These are phyloP conservation scores for Vaccinium vitisidaea DNA, from an alignment of 148 eudicot species.

Conservation along the genomic window DNA sequence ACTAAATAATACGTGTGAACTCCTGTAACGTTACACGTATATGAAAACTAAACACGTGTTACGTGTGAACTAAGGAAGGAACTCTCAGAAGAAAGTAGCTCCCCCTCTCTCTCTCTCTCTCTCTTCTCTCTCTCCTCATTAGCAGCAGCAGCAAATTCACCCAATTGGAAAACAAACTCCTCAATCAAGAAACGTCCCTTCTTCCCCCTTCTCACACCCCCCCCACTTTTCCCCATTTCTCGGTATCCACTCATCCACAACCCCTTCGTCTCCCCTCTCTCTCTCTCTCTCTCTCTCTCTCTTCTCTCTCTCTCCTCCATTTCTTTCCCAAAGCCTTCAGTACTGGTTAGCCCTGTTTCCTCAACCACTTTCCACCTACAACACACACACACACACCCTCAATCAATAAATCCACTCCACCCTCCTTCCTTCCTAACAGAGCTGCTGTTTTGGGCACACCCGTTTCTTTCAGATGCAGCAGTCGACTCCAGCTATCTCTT, in stretches of 20 bases:
- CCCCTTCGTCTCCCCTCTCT: neutral
- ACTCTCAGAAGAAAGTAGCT: neutral
- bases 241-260: neutral
- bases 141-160: neutral
- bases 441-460: no score
- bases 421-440: no score
- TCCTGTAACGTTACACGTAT: neutral
- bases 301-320: neutral
- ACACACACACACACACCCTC: neutral
- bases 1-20: neutral
- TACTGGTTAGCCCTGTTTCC: neutral
- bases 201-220: neutral
- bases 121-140: neutral
- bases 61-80: constrained; percentile 22
- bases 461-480: constrained; percentile 15
- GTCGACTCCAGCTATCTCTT: neutral
- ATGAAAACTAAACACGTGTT: constrained; percentile 5
- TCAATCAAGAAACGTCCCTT: neutral
- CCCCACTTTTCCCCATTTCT: neutral
- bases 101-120: no score
- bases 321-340: neutral
- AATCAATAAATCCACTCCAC: neutral
- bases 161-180: neutral
- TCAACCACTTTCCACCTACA: constrained; percentile 10
- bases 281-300: constrained; percentile 2